Percentiles rank a stretch among this genome's conserved stretches.
These are phyloP conservation scores for Sclerotinia subarctica DNA, from an alignment of 2,329 filamentous ascomycete genomes.

Conservation along the genomic window DNA sequence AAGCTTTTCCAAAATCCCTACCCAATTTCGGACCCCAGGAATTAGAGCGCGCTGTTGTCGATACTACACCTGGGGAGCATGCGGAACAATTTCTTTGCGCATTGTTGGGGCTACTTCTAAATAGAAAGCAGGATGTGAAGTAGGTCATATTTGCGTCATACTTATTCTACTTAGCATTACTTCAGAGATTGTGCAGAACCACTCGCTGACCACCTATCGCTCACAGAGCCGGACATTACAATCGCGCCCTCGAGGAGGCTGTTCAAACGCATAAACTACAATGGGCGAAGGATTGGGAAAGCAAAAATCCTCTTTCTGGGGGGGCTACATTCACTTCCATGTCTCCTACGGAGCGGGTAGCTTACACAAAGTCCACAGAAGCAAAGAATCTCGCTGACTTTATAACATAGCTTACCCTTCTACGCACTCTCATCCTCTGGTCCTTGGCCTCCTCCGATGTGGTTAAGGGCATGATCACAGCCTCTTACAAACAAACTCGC, in stretches of 20 bases:
- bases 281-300: slow-evolving; percentile 83
- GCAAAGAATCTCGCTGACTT: slow-evolving; percentile 3
- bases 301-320: slow-evolving; percentile 77
- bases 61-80: slow-evolving; percentile 74
- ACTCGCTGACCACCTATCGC: slow-evolving; percentile 29
- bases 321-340: slow-evolving; percentile 79
- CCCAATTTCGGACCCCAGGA: slow-evolving; percentile 93
- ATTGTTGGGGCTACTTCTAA: slow-evolving; percentile 80
- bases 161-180: background rate
- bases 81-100: slow-evolving; percentile 88
- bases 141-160: slow-evolving; percentile 49
- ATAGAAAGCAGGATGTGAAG: slow-evolving; percentile 99
- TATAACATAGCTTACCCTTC: slow-evolving; percentile 13
- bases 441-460: slow-evolving; percentile 82
- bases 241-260: slow-evolving; percentile 89
- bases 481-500: slow-evolving; percentile 83
- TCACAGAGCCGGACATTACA: slow-evolving; percentile 82
- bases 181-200: background rate
- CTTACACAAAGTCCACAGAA: background rate
- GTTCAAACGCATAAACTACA: slow-evolving; percentile 79
- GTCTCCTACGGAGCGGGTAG: slow-evolving; percentile 76
- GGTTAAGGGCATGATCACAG: slow-evolving; percentile 76
- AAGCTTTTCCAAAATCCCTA: slow-evolving; percentile 82
- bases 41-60: slow-evolving; percentile 80
- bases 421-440: slow-evolving; percentile 77